Conservation (phyloP, 805 yeast genomes). For the Geotrichum ghanense region DNA sequence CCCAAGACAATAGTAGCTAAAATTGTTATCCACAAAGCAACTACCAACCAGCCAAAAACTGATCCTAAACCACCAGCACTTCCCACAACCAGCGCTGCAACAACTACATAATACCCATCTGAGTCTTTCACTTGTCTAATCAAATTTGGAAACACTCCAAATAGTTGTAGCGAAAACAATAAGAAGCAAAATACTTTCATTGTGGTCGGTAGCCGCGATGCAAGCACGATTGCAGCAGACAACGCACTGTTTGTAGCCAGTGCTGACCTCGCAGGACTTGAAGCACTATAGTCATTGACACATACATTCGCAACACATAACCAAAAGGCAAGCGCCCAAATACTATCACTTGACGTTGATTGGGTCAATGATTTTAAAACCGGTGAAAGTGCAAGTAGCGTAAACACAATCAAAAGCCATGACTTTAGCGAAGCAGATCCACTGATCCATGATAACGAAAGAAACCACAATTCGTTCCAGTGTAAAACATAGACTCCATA, state of each 20-base stretch:
- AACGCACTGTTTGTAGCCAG: constrained; percentile 74
- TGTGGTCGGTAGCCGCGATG: constrained; percentile 72
- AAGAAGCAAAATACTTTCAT: constrained; percentile 76
- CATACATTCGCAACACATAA: constrained; percentile 57
- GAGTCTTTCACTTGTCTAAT: constrained; percentile 44
- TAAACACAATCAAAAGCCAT: constrained; percentile 53
- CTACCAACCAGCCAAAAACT: constrained; percentile 32
- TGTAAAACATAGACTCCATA: constrained; percentile 33
- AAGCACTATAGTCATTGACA: constrained; percentile 54
- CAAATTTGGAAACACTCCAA: constrained; percentile 63
- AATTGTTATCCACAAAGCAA: constrained; percentile 39
- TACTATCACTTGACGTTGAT: constrained; percentile 86
- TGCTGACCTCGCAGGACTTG: constrained; percentile 31
- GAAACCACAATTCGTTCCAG: constrained; percentile 24
- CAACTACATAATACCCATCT: constrained; percentile 23
- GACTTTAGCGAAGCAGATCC: constrained; percentile 38
- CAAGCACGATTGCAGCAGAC: constrained; percentile 78
- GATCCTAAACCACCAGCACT: constrained; percentile 22
- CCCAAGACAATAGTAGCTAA: constrained; percentile 40
- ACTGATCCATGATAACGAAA: constrained; percentile 12
- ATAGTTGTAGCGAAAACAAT: constrained; percentile 56
- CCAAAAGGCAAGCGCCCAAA: constrained; percentile 86
- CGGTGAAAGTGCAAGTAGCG: constrained; percentile 73
- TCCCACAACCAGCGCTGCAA: constrained; percentile 11
- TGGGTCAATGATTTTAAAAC: constrained; percentile 78